Evolutionary conservation across 495 filamentous ascomycete genomes (phyloP), one percentile per base, ranked within the genome.

Genomic region (Cudoniella acicularis): DNA sequence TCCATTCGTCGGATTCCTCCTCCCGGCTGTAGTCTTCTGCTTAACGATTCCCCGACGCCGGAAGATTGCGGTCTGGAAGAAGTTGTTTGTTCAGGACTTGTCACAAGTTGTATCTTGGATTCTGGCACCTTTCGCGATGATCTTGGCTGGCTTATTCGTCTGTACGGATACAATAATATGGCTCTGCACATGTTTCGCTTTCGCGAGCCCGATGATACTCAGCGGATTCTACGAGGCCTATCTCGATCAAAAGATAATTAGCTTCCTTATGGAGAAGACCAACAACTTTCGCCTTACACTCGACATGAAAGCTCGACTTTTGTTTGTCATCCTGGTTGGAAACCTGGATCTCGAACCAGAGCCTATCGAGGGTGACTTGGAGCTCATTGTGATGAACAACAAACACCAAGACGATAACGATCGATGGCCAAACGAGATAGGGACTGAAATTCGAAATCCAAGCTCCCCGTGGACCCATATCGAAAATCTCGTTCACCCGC

Each of bases 201-300:
- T 74, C 36, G 67, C 72, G 0, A 68, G 73, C 0, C 74, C 73
- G 0, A 77, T 75, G 69, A 23, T 75, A 20, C 25, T 75, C 3
- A 73, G 72, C 40, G 74, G 72, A 0, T 60, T 75, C 1, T 75
- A 72, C 45, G 73, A 77, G 54, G 72, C 73, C 18, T 65, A 58
- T n/a, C 64, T 76, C 0, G 74, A 76, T 47, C 46, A 65, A 2
- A 64, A 64, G 47, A 61, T 75, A n/a, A 36, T 64, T 21, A 25
- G 40, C 0, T 64, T 56, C 40, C 30, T 64, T 3, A 24, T 18
- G 0, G 40, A 62, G 10, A 62, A 57, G 40, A 41, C 10, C 10
- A 17, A 48, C 1, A 62, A 54, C 20, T 21, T 10, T 10, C 25
- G 42, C 4, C 25, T 57, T 2, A 62, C 60, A 41, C 3, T 58